Evolutionary conservation across 306 rosid genomes (phyloP).

Genomic region (Comarum palustre): DNA sequence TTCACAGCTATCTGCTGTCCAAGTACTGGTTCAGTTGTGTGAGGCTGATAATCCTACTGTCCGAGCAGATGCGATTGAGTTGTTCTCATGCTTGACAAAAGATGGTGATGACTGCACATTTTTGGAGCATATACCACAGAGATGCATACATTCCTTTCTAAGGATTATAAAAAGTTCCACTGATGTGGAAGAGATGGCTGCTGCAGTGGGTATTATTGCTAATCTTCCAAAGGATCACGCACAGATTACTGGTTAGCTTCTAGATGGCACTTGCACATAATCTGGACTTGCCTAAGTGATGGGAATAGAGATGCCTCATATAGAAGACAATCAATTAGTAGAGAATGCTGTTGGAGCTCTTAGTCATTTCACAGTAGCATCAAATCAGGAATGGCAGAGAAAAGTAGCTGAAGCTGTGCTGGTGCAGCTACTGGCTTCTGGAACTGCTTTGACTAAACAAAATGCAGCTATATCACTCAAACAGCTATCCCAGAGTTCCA

Average conservation of each 20-base stretch:
- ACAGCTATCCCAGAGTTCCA: constrained; percentile 63
- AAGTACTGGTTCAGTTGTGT: constrained; percentile 50
- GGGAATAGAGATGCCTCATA: constrained; percentile 33
- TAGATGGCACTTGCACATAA: constrained; percentile 44
- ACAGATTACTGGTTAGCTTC: constrained; percentile 42
- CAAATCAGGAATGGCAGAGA: constrained; percentile 57
- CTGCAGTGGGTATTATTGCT: constrained; percentile 50
- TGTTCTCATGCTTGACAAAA: constrained; percentile 47
- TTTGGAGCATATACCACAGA: constrained; percentile 47
- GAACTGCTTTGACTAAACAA: constrained; percentile 43
- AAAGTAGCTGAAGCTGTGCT: constrained; percentile 56
- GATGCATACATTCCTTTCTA: constrained; percentile 44
- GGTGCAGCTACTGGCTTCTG: constrained; percentile 49
- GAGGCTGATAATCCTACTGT: constrained; percentile 40
- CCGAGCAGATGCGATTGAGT: constrained; percentile 43
- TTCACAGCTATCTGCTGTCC: constrained; percentile 55
- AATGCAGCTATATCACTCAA: constrained; percentile 53
- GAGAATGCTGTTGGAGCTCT: constrained; percentile 58
- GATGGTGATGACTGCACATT: constrained; percentile 34
- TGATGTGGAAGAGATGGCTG: constrained; percentile 46
- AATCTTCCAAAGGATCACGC: constrained; percentile 41
- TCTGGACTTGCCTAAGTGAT: constrained; percentile 38
- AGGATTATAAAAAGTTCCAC: constrained; percentile 32
- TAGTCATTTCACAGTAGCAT: constrained; percentile 50
- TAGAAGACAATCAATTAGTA: constrained; percentile 33